These are phyloP conservation scores for Metschnikowia henanensis DNA, from an alignment of 805 yeast species.

Conservation along the genomic window DNA sequence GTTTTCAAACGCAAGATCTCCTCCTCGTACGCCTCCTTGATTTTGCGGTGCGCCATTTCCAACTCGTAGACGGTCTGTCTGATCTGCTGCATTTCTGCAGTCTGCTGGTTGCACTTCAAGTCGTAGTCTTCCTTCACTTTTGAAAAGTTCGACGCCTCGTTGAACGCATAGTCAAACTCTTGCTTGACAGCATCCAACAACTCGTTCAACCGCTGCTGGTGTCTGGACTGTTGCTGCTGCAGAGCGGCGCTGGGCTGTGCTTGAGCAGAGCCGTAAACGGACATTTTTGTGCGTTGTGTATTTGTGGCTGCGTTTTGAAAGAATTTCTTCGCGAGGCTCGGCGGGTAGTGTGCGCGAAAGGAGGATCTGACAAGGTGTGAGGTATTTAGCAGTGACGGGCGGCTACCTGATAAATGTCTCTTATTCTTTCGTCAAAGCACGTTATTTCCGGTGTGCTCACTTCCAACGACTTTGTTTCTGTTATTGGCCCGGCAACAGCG, in stretches of 20 bases:
- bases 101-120: conserved; percentile 85
- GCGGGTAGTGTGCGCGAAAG: neutral
- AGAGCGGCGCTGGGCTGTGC: conserved; percentile 20
- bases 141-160: conserved; percentile 82
- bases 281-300: conserved; percentile 9
- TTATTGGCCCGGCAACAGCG: neutral
- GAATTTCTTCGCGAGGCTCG: neutral
- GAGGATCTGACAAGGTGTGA: neutral
- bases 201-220: conserved; percentile 61
- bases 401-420: too few species aligned
- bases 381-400: neutral
- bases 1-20: conserved; percentile 84
- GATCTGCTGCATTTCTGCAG: conserved; percentile 89
- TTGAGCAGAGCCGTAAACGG: conserved; percentile 23
- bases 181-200: conserved; percentile 88
- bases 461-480: neutral
- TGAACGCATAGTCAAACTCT: conserved; percentile 82
- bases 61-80: conserved; percentile 92
- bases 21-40: conserved; percentile 95
- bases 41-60: conserved; percentile 90
- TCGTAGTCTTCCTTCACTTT: conserved; percentile 94
- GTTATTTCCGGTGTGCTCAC: neutral
- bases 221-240: conserved; percentile 37
- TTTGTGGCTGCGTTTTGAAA: neutral
- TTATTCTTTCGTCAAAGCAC: neutral